phyloP scores from a whole-genome alignment of 257 asterid genomes.

The Nicotiana paniculata region DNA sequence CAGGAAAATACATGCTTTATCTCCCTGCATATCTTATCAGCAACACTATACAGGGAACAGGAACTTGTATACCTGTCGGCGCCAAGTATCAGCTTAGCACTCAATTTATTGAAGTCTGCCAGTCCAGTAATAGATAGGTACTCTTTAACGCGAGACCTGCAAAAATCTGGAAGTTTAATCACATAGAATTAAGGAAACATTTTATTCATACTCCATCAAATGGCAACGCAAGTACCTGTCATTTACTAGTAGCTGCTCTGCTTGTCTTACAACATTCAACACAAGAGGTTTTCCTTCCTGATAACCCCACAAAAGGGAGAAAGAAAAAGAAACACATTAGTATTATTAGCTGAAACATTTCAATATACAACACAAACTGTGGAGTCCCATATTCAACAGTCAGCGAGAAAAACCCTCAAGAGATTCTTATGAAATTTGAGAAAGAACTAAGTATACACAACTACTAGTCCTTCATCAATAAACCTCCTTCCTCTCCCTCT shows the following conservation, averaged over 20 bases:
- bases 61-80: conserved; percentile 57
- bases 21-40: not conserved
- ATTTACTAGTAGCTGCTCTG: conserved; percentile 72
- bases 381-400: not conserved
- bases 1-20: not conserved
- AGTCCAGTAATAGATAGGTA: conserved; percentile 86
- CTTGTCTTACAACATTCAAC: conserved; percentile 80
- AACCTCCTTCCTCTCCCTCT: not conserved
- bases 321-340: not conserved
- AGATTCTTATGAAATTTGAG: not conserved
- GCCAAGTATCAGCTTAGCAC: conserved; percentile 94
- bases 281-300: conserved; percentile 99
- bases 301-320: conserved; percentile 4
- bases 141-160: conserved; percentile 87
- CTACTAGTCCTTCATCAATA: not conserved
- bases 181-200: conserved; percentile 8
- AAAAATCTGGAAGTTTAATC: conserved; percentile 11
- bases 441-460: not conserved
- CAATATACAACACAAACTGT: not conserved
- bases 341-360: not conserved
- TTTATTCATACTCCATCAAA: not conserved
- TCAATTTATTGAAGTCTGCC: conserved; percentile 80
- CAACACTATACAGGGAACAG: not conserved
- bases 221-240: conserved; percentile 44
- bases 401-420: not conserved